phyloP scores from a whole-genome alignment of 208 protist genomes.

The Herpetomonas samuelpessoai region DNA sequence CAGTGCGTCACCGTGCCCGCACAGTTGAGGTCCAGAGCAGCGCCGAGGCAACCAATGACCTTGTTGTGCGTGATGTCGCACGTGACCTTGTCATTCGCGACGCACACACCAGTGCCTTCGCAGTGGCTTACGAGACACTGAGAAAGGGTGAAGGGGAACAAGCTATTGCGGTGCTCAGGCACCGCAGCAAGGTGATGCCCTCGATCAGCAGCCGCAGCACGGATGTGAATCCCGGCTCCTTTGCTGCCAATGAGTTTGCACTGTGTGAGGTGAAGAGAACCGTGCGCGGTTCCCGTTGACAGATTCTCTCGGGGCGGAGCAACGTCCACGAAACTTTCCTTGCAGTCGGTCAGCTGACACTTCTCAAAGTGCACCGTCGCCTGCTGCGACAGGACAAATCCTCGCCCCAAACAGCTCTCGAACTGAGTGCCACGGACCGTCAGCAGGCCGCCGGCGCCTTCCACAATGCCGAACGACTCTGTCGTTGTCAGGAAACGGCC shows the following conservation, averaged over 20 bases:
- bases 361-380: slow-evolving; percentile 21
- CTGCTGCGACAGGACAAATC: slow-evolving; percentile 16
- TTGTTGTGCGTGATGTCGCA: not conserved
- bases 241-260: slow-evolving; percentile 10
- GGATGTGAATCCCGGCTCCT: not conserved
- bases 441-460: slow-evolving; percentile 8
- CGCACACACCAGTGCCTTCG: not conserved
- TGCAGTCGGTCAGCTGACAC: slow-evolving; percentile 15
- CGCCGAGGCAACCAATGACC: not conserved
- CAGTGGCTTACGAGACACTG: not conserved
- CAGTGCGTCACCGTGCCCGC: not conserved
- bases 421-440: slow-evolving; percentile 15
- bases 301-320: not conserved
- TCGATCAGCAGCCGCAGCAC: not conserved
- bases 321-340: slow-evolving; percentile 11
- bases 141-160: not conserved
- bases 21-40: not conserved
- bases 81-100: not conserved
- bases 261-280: not conserved
- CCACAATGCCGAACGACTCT: slow-evolving; percentile 14
- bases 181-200: not conserved
- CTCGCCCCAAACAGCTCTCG: not conserved
- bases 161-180: not conserved
- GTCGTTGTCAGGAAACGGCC: slow-evolving; percentile 17
- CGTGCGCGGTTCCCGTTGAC: not conserved